A percentile compares a stretch with the other conserved stretches of the same genome.
Evolutionary conservation across 2,329 filamentous ascomycete genomes (phyloP).

Genomic region (Colletotrichum sublineola): DNA sequence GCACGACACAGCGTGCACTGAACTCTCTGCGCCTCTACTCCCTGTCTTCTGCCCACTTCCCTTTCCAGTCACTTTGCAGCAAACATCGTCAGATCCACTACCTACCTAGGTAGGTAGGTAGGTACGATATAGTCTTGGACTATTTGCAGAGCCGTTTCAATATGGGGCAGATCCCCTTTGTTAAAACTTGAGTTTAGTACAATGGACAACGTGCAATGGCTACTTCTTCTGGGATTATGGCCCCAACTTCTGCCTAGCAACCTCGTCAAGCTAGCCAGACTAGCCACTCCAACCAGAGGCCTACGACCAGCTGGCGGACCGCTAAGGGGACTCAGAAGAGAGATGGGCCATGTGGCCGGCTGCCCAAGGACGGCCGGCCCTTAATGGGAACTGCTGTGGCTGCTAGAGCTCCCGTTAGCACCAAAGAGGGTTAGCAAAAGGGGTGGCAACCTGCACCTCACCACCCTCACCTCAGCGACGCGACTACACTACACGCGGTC

Average conservation of each 20-base stretch:
- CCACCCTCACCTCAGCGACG: constrained; percentile 20
- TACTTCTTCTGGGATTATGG: not conserved
- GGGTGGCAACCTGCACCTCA: constrained; percentile 35
- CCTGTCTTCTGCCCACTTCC: constrained; percentile 15
- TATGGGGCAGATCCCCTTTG: constrained; percentile 36
- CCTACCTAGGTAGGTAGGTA: not conserved
- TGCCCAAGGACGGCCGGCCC: constrained; percentile 20
- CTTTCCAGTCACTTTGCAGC: constrained; percentile 24
- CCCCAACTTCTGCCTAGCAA: constrained; percentile 20
- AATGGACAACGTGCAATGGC: constrained; percentile 5
- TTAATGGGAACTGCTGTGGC: constrained; percentile 36
- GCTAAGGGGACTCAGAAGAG: constrained; percentile 7
- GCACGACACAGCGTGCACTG: constrained; percentile 27
- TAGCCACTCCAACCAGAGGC: not conserved
- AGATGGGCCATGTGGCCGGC: constrained; percentile 24
- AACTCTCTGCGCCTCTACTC: constrained; percentile 10
- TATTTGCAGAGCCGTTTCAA: constrained; percentile 27
- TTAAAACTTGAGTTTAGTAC: constrained; percentile 9
- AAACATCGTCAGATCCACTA: constrained; percentile 29
- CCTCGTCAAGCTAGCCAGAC: constrained; percentile 7
- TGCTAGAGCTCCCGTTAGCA: constrained; percentile 14
- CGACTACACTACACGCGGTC: not conserved
- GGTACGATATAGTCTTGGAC: constrained; percentile 25
- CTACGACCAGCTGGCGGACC: constrained; percentile 21
- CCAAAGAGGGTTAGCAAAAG: constrained; percentile 2